Evolutionary conservation across 2,329 filamentous ascomycete species (phyloP), one percentile per base, ranked within the genome.

Genomic region (Juglanconis sp.): DNA sequence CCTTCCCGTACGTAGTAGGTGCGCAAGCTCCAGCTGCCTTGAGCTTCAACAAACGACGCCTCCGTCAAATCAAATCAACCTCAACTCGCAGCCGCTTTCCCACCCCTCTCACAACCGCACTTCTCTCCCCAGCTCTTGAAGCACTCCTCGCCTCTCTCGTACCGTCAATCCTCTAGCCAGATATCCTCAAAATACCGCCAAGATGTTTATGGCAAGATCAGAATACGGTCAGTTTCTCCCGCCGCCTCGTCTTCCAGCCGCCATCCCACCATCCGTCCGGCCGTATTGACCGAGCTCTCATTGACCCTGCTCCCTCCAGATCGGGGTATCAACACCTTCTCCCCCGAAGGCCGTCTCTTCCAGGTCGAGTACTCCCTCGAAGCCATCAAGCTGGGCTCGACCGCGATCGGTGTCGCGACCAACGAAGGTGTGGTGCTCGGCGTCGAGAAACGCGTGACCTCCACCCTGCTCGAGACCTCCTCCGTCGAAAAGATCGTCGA

Each of bases 361-460:
- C 95, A 99, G 83, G 95, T 99, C 82, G 95, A 99, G 89, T 99
- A 99, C 87, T 98, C 95, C 63, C 90, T 99, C 77, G 95, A 99
- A 83, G 95, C 95, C 78, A 99, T 99, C 87, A 99, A 99, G 84
- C 91, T 98, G 68, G 95, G 95, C 69, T 96, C 91, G 71, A 99
- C 95, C 69, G 95, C 95, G 73, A 99, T 99, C 80, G 95, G 95
- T 70, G 93, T 99, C 68, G 92, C 95, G 70, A 99, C 95, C 53
- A 90, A 91, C 61, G 91, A 96, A 75, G 95, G 95, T 72, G 93
- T 98, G 64, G 90, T 99, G 73, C 89, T 99, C 55, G 95, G 95
- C 68, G 95, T 99, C 66, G 95, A 99, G 82, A 99, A 99, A 87
- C 93, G 95, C 72, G 95, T 99, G 70, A 99, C 95, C 63, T 96